A percentile compares a stretch with the other conserved stretches of the same genome.
These are phyloP conservation scores for Myxozyma sirexii DNA, from an alignment of 805 yeast species.

Conservation along the genomic window DNA sequence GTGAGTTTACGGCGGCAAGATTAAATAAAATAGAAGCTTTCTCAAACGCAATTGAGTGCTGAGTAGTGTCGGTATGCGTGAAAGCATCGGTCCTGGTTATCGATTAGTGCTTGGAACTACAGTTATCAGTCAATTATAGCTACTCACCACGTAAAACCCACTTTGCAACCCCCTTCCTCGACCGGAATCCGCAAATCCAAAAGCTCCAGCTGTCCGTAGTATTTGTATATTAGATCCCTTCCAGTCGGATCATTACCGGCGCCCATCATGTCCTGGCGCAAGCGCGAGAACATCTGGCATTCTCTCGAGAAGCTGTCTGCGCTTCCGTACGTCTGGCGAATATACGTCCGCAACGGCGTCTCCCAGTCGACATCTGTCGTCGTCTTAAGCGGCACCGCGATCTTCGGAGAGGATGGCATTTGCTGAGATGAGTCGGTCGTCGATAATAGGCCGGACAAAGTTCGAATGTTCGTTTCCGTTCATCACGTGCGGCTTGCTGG, in stretches of 20 bases:
- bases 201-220: conserved; percentile 80
- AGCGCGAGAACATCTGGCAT: conserved; percentile 54
- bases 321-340: conserved; percentile 64
- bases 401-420: conserved; percentile 38
- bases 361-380: conserved; percentile 70
- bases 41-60: conserved; percentile 82
- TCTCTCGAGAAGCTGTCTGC: conserved; percentile 62
- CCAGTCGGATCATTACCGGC: conserved; percentile 50
- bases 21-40: conserved; percentile 84
- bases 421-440: neutral
- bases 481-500: neutral
- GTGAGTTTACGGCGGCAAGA: conserved; percentile 64
- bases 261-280: conserved; percentile 63
- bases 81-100: conserved; percentile 58
- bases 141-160: conserved; percentile 70
- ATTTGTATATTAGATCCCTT: conserved; percentile 60
- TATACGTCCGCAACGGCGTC: conserved; percentile 59
- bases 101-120: neutral
- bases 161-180: conserved; percentile 54
- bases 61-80: conserved; percentile 53
- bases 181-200: conserved; percentile 76
- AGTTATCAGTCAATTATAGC: no score
- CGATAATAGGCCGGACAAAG: neutral
- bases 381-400: conserved; percentile 45
- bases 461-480: neutral